Evolutionary conservation across 2,329 filamentous ascomycete species (phyloP).

Genomic region (Ophiostoma triangulosporum): DNA sequence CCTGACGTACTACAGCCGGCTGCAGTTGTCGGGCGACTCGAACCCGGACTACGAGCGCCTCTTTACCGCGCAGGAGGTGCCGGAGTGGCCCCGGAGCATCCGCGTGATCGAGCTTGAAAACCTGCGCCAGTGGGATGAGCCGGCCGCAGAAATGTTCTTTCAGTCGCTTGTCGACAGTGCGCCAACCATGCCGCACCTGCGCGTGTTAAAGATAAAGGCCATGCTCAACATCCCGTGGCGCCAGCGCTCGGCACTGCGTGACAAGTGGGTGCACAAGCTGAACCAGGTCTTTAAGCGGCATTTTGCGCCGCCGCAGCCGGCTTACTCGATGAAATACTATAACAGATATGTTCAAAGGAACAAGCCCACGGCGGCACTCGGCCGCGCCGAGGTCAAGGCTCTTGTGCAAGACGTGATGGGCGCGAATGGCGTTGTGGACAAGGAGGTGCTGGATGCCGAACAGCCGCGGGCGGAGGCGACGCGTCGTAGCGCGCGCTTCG

Average conservation of each 20-base stretch:
- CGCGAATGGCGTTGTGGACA: not conserved
- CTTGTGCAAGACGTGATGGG: not conserved
- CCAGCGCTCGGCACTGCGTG: conserved; percentile 64
- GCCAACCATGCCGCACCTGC: conserved; percentile 48
- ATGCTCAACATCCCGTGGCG: conserved; percentile 75
- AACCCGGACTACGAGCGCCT: conserved; percentile 62
- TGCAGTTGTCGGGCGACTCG: conserved; percentile 53
- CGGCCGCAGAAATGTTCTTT: conserved; percentile 64
- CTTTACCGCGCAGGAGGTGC: conserved; percentile 49
- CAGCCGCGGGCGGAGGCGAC: not conserved
- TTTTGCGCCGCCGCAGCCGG: conserved; percentile 14
- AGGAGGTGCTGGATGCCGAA: not conserved
- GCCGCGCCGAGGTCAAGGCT: no score
- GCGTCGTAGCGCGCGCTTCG: conserved; percentile 23
- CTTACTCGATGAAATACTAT: conserved; percentile 14
- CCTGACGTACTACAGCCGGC: conserved; percentile 61
- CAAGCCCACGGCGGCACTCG: not conserved
- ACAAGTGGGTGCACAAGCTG: conserved; percentile 62
- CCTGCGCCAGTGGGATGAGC: conserved; percentile 58
- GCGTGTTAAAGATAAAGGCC: conserved; percentile 57
- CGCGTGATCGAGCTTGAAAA: conserved; percentile 62
- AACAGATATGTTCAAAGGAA: not conserved
- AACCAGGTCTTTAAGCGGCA: conserved; percentile 49
- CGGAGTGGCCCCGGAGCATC: conserved; percentile 65
- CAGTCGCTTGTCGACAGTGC: conserved; percentile 64